These are phyloP conservation scores for Bombardia bombarda DNA, from an alignment of 495 filamentous ascomycete genomes.

Conservation along the genomic window DNA sequence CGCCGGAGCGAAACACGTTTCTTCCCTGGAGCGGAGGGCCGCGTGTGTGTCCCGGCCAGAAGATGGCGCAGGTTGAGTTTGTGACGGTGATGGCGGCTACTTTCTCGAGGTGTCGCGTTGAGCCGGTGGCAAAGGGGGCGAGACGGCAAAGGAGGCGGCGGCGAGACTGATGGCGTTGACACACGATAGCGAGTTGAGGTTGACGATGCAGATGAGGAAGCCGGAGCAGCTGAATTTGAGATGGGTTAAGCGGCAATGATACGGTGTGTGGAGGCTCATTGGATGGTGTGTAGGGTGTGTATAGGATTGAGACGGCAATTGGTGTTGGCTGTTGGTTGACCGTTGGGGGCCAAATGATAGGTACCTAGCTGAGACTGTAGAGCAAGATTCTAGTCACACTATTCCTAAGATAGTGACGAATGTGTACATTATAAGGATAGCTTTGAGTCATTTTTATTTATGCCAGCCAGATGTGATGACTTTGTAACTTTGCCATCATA, in stretches of 20 bases:
- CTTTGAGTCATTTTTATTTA: no score
- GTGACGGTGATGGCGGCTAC: constrained; percentile 34
- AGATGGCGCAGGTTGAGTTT: constrained; percentile 44
- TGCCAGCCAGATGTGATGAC: no score
- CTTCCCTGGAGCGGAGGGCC: constrained; percentile 39
- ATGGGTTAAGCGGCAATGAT: constrained; percentile 8
- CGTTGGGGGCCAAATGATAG: no score
- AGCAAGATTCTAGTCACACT: no score
- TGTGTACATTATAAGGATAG: no score
- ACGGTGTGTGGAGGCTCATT: no score
- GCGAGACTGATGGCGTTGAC: constrained; percentile 14
- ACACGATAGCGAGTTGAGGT: constrained; percentile 21
- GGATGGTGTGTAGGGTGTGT: no score
- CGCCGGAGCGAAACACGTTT: constrained; percentile 28
- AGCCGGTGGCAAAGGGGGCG: constrained; percentile 18
- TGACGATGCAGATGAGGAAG: constrained; percentile 30
- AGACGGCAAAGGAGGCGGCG: constrained; percentile 19
- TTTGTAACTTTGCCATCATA: no score
- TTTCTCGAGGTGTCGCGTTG: constrained; percentile 24
- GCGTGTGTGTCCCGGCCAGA: constrained; percentile 39
- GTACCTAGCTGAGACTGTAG: no score
- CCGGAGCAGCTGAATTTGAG: constrained; percentile 17
- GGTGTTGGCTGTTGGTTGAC: no score
- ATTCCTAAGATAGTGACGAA: no score
- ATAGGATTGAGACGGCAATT: no score